Evolutionary conservation across 1,139 yeast species (phyloP).

Genomic region (Pichia sp.): DNA sequence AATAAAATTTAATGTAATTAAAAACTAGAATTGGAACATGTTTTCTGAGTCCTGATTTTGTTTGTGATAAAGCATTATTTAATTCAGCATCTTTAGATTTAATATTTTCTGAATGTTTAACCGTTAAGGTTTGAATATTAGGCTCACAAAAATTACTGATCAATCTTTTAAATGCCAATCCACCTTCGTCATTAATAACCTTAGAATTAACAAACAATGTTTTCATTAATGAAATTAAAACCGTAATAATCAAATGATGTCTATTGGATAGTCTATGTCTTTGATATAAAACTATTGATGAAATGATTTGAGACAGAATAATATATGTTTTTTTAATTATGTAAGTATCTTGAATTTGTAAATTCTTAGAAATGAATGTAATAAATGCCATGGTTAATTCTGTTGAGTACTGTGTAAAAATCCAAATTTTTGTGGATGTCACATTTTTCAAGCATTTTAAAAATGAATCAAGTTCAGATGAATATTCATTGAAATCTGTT

Average conservation of each 20-base stretch:
- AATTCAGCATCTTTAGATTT: slow-evolving; percentile 30
- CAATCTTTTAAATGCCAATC: slow-evolving; percentile 50
- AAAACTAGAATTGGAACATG: slow-evolving; percentile 58
- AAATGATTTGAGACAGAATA: slow-evolving; percentile 39
- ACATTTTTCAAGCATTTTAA: slow-evolving; percentile 31
- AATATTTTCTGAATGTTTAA: slow-evolving; percentile 17
- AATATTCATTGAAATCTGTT: not conserved
- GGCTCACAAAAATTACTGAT: slow-evolving; percentile 74
- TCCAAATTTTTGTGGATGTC: slow-evolving; percentile 49
- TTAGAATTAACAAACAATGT: slow-evolving; percentile 32
- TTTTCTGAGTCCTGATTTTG: slow-evolving; percentile 56
- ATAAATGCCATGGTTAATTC: slow-evolving; percentile 45
- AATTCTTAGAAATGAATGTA: slow-evolving; percentile 26
- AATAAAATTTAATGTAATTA: slow-evolving; percentile 46
- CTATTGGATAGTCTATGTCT: slow-evolving; percentile 66
- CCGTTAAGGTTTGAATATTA: slow-evolving; percentile 19
- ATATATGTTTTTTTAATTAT: slow-evolving; percentile 26
- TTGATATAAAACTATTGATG: slow-evolving; percentile 58
- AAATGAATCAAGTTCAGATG: not conserved
- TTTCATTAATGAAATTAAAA: slow-evolving; percentile 45
- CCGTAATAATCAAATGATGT: slow-evolving; percentile 55
- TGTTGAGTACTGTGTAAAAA: slow-evolving; percentile 59
- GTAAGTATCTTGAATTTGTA: not conserved
- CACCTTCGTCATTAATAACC: slow-evolving; percentile 25
- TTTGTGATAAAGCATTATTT: slow-evolving; percentile 49